phyloP scores from a whole-genome alignment of 805 yeast species.

The Metschnikowia continentalis region DNA sequence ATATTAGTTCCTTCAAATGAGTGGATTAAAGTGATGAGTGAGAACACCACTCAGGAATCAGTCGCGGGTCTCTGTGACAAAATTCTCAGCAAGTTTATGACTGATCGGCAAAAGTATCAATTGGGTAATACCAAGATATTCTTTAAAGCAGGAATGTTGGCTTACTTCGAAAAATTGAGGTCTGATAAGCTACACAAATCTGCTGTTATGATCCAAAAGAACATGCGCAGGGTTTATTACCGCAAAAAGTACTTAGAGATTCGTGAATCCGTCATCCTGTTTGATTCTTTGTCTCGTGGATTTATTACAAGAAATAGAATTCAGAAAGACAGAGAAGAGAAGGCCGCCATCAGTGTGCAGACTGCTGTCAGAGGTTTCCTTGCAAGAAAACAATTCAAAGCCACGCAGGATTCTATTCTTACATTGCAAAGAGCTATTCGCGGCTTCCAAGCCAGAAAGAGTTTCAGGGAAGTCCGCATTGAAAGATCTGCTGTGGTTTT shows the following conservation, averaged over 20 bases:
- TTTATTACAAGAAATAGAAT: conserved; percentile 51
- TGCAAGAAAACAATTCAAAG: conserved; percentile 38
- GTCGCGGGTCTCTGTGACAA: conserved; percentile 62
- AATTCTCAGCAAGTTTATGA: conserved; percentile 61
- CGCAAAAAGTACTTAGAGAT: conserved; percentile 58
- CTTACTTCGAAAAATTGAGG: conserved; percentile 81
- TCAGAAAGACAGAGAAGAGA: conserved; percentile 49
- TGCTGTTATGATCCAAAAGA: conserved; percentile 83
- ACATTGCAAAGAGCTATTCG: conserved; percentile 46
- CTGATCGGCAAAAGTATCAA: conserved; percentile 70
- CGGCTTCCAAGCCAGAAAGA: conserved; percentile 53
- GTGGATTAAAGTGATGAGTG: conserved; percentile 59
- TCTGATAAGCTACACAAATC: conserved; percentile 71
- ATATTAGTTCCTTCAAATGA: conserved; percentile 69
- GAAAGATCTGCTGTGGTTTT: conserved; percentile 63
- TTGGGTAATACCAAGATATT: conserved; percentile 91
- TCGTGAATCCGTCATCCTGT: conserved; percentile 46
- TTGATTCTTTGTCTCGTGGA: conserved; percentile 69
- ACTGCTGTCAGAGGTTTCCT: conserved; percentile 54
- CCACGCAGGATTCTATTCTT: conserved; percentile 35
- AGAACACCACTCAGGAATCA: conserved; percentile 48
- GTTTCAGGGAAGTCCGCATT: conserved; percentile 46
- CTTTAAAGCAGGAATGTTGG: conserved; percentile 95
- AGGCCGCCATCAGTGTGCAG: conserved; percentile 71
- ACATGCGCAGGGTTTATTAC: conserved; percentile 60